These are phyloP conservation scores for Aspergillus asperescens DNA, from an alignment of 495 filamentous ascomycete genomes.

Conservation along the genomic window DNA sequence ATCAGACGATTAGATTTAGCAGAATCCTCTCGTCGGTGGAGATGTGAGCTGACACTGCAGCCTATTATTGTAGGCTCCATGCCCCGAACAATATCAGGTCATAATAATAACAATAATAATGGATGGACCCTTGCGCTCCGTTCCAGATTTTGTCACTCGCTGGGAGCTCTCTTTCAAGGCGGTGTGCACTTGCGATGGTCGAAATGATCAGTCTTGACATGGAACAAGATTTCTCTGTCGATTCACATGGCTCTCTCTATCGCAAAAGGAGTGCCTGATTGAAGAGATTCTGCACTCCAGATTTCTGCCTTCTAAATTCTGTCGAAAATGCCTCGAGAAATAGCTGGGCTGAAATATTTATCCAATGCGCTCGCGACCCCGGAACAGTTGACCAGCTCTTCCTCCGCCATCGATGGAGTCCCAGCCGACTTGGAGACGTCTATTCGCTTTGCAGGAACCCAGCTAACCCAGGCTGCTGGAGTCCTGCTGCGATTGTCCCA, in stretches of 20 bases:
- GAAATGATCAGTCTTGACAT: too few species aligned
- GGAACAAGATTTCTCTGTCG: background rate
- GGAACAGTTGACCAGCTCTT: slow-evolving; percentile 68
- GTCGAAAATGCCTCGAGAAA: slow-evolving; percentile 13
- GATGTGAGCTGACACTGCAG: too few species aligned
- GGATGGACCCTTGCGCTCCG: too few species aligned
- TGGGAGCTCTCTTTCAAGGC: too few species aligned
- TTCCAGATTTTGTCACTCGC: too few species aligned
- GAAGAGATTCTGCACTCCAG: background rate
- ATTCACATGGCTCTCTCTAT: background rate
- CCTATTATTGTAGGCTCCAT: too few species aligned
- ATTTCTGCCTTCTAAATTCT: background rate
- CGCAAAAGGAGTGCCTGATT: background rate
- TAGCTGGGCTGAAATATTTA: slow-evolving; percentile 48
- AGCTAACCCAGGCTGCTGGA: slow-evolving; percentile 83
- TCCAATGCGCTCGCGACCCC: slow-evolving; percentile 83
- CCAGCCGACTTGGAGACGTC: slow-evolving; percentile 71
- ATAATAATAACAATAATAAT: too few species aligned
- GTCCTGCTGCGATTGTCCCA: slow-evolving; percentile 81
- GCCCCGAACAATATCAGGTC: too few species aligned
- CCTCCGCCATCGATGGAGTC: slow-evolving; percentile 62
- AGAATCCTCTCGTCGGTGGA: too few species aligned
- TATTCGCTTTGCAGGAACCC: slow-evolving; percentile 51
- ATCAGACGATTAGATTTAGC: too few species aligned
- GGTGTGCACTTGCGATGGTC: too few species aligned